Percentiles rank a stretch among this genome's conserved stretches.
These are phyloP conservation scores for Fremontodendron californicum DNA, from an alignment of 345 rosid species.

Conservation along the genomic window DNA sequence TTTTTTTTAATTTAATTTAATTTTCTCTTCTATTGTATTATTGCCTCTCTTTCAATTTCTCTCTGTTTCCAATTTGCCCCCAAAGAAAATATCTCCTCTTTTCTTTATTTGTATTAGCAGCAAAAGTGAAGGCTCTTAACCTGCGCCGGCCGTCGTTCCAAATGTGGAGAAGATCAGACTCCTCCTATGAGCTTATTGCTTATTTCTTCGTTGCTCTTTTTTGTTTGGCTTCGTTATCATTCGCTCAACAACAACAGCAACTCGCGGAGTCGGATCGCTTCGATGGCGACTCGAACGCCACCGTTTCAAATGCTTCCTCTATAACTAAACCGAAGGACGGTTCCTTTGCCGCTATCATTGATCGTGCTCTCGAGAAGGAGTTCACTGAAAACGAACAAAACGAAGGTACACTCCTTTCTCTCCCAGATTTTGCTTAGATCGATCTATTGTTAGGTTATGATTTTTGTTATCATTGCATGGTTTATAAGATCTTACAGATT, in stretches of 20 bases:
- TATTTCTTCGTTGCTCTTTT: neutral
- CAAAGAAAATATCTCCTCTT: neutral
- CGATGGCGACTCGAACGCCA: neutral
- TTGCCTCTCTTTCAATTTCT: constrained; percentile 1
- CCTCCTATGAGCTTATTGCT: neutral
- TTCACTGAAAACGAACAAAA: constrained; percentile 77
- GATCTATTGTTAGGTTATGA: neutral
- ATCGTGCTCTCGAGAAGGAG: constrained; percentile 86
- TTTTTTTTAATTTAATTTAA: no score
- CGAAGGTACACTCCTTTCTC: constrained; percentile 45
- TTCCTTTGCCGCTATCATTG: constrained; percentile 82
- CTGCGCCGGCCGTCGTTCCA: constrained; percentile 2
- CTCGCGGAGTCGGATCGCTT: constrained; percentile 11
- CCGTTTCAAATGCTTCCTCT: constrained; percentile 38
- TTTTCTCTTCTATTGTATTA: no score
- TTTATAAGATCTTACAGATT: neutral
- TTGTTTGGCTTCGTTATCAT: constrained; percentile 4
- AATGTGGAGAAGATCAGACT: neutral
- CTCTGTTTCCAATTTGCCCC: neutral
- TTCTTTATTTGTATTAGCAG: neutral
- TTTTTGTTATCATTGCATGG: neutral
- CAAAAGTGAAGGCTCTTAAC: neutral
- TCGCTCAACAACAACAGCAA: constrained; percentile 4
- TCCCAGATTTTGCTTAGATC: constrained; percentile 12
- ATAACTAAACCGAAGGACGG: constrained; percentile 51